phyloP scores from a whole-genome alignment of 2,329 filamentous ascomycete genomes.

The Claviceps pazoutovae region DNA sequence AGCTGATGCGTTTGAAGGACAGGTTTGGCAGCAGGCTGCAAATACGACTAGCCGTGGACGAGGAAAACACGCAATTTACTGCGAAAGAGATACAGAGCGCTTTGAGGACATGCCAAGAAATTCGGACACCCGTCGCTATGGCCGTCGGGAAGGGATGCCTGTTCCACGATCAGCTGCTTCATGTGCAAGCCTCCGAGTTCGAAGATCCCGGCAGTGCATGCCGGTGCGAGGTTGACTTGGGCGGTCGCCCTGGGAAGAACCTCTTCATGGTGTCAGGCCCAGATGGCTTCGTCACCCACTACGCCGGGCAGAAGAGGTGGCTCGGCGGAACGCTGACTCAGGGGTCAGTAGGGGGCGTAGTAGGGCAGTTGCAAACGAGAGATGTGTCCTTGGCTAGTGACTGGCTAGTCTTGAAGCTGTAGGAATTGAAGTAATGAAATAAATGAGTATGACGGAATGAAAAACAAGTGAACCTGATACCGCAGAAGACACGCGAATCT shows the following conservation, averaged over 20 bases:
- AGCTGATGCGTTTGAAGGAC: conserved; percentile 49
- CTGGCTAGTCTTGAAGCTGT: conserved; percentile 42
- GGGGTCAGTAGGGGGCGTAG: conserved; percentile 56
- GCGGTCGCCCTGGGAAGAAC: conserved; percentile 32
- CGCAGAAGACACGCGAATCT: neutral
- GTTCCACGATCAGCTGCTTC: conserved; percentile 18
- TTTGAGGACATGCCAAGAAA: conserved; percentile 8
- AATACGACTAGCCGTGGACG: conserved; percentile 70
- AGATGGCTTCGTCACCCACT: conserved; percentile 72
- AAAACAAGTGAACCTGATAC: neutral
- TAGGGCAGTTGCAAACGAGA: conserved; percentile 44
- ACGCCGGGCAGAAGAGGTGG: conserved; percentile 71
- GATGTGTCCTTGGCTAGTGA: conserved; percentile 20
- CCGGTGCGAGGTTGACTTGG: conserved; percentile 11
- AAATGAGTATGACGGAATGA: neutral
- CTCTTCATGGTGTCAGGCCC: conserved; percentile 81
- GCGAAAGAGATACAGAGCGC: conserved; percentile 30
- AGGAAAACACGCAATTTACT: conserved; percentile 57
- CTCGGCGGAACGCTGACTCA: conserved; percentile 57
- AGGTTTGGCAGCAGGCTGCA: conserved; percentile 41
- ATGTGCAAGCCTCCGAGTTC: conserved; percentile 18
- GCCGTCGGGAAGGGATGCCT: conserved; percentile 10
- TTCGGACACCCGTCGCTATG: neutral
- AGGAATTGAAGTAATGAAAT: neutral
- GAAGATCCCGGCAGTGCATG: conserved; percentile 13